phyloP scores from a whole-genome alignment of 257 asterid genomes.

The Henckelia pumila region DNA sequence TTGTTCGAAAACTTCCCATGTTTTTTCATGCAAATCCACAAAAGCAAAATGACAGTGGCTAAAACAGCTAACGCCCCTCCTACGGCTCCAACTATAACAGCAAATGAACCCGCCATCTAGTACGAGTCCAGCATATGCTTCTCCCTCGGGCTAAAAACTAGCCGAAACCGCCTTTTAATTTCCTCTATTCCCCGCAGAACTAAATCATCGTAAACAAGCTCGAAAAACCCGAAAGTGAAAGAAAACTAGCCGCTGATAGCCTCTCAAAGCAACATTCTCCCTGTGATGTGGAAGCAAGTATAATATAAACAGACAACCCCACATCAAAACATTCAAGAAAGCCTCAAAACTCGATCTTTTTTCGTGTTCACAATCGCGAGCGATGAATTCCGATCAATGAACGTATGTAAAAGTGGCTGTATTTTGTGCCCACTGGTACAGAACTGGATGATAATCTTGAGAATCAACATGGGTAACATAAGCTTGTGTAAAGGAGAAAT shows the following conservation, averaged over 20 bases:
- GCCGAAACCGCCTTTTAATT: too few species aligned
- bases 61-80: conserved; percentile 43
- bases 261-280: neutral
- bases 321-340: neutral
- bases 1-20: conserved; percentile 36
- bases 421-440: conserved; percentile 1
- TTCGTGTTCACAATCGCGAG: too few species aligned
- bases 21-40: conserved; percentile 34
- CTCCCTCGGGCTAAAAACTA: too few species aligned
- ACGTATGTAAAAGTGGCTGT: neutral
- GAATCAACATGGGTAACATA: conserved; percentile 29
- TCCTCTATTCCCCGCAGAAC: neutral
- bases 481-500: conserved; percentile 30
- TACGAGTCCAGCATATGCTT: conserved; percentile 10
- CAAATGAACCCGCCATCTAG: conserved; percentile 49
- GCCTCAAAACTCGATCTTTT: neutral
- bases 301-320: neutral
- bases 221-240: neutral
- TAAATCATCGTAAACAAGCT: too few species aligned
- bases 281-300: conserved; percentile 1
- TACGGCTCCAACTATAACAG: conserved; percentile 52
- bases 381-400: neutral
- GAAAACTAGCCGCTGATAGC: neutral
- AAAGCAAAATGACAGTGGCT: conserved; percentile 30
- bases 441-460: conserved; percentile 20